Base-by-base conservation (phyloP, 305 asterid species). In the Solanum hybrid region DNA sequence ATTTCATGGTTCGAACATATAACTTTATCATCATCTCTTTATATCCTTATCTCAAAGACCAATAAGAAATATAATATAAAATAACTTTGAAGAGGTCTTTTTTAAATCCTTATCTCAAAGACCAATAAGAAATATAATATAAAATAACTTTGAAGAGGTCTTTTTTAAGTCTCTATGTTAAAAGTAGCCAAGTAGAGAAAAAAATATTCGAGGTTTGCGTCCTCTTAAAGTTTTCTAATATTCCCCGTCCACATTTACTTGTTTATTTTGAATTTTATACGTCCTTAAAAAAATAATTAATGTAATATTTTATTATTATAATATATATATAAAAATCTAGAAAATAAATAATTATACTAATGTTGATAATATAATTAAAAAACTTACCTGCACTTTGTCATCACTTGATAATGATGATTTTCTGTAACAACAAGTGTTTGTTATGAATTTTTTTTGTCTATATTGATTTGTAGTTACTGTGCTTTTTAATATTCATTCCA, bases 51-150 rank as follows among this genome's bases (percentile, higher is more conserved):
- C 13, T 66, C 27, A 4, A n/a, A 66, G 14, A 66, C 26, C 3
- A 66, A 66, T 66, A 66, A 66, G 13, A 66, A 66, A 66, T 66
- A 66, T 66, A n/a, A 66, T 66, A n/a, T n/a, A 66, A n/a, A n/a
- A 66, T 66, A 66, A 66, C 75, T 66, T 66, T 66, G 75, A 66
- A 66, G 75, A 66, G 75, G 75, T n/a, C 75, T 66, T 66, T n/a
- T 66, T n/a, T n/a, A 66, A 66, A 14, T 17, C 69, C 3, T n/a
- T n/a, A 64, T 64, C 6, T 64, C 13, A 4, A n/a, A 66, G 7
- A n/a, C 11, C 1, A n/a, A n/a, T n/a, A 64, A 66, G 13, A 66
- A 66, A 66, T 66, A 66, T 64, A n/a, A 64, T 66, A n/a, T n/a
- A 66, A n/a, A n/a, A 66, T 66, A 66, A 66, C 75, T 66, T 66